Conservation (phyloP, 331 rosid species). For the Erythrophleum ivorense region DNA sequence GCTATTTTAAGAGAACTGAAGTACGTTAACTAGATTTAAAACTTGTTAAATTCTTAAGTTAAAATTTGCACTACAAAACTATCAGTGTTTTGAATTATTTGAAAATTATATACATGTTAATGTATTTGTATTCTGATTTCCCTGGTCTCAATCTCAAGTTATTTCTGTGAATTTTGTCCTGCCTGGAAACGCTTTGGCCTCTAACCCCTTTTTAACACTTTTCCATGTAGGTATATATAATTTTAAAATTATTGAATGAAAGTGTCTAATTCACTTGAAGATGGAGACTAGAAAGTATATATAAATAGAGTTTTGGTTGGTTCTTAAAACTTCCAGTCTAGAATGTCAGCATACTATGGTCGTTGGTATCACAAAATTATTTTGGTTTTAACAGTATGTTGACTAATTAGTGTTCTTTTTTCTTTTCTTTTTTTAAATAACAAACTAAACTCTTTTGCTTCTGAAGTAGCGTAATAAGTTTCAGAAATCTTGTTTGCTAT, state of each 20-base stretch:
- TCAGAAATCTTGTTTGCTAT: constrained; percentile 15
- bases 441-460: not conserved
- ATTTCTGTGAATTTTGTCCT: not conserved
- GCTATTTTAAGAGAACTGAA: not conserved
- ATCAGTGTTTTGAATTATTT: not conserved
- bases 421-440: constrained; percentile 2
- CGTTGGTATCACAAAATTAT: not conserved
- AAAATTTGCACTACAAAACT: not conserved
- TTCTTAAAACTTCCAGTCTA: not conserved
- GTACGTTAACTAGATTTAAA: not conserved
- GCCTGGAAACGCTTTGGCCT: too few species aligned
- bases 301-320: not conserved
- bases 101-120: not conserved
- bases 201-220: too few species aligned
- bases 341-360: not conserved
- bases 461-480: not conserved
- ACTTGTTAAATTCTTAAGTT: not conserved
- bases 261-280: not conserved
- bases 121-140: not conserved
- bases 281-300: not conserved
- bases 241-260: not conserved
- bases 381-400: not conserved
- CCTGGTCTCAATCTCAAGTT: not conserved
- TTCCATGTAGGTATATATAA: too few species aligned
- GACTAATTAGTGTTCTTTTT: not conserved